Conservation (phyloP, 2,329 filamentous ascomycete genomes). For the Hypoxylon sp. region DNA sequence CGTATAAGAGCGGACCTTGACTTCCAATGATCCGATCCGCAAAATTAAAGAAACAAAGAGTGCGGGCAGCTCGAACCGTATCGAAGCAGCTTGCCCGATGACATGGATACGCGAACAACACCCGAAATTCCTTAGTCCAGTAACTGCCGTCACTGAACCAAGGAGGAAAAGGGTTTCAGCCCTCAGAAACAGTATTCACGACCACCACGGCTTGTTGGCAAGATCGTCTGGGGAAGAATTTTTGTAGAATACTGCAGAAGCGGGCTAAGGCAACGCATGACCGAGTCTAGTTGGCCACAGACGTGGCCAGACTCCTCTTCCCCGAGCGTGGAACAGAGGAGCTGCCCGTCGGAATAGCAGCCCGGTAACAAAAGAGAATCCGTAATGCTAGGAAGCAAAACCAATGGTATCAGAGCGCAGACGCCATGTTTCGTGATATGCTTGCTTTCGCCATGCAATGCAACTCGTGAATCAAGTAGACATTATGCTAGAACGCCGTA, state of each 20-base stretch:
- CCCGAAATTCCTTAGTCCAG: constrained; percentile 4
- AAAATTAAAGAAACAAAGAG: constrained; percentile 36
- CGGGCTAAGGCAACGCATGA: constrained; percentile 11
- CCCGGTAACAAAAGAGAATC: constrained; percentile 44
- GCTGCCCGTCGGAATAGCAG: constrained; percentile 25
- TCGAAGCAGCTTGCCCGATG: constrained; percentile 29
- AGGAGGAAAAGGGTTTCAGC: constrained; percentile 3
- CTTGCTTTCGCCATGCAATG: constrained; percentile 50
- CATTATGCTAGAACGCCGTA: constrained; percentile 48
- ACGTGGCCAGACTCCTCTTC: constrained; percentile 22
- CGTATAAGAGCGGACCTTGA: constrained; percentile 21
- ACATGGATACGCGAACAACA: constrained; percentile 22
- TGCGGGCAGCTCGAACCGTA: constrained; percentile 31
- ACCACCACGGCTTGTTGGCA: constrained; percentile 13
- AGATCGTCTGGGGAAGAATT: constrained; percentile 1
- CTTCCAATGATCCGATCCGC: constrained; percentile 21
- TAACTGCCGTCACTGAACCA: background rate
- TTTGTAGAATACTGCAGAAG: constrained; percentile 1
- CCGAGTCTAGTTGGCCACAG: constrained; percentile 4
- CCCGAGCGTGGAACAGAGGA: constrained; percentile 9
- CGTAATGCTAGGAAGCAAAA: constrained; percentile 46
- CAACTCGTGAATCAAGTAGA: constrained; percentile 47
- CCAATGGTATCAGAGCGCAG: constrained; percentile 50
- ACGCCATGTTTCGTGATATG: constrained; percentile 50
- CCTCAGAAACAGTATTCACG: constrained; percentile 10